Base-by-base conservation (phyloP, 768 basidiomycete species). In the Coprinellus micaceus region DNA sequence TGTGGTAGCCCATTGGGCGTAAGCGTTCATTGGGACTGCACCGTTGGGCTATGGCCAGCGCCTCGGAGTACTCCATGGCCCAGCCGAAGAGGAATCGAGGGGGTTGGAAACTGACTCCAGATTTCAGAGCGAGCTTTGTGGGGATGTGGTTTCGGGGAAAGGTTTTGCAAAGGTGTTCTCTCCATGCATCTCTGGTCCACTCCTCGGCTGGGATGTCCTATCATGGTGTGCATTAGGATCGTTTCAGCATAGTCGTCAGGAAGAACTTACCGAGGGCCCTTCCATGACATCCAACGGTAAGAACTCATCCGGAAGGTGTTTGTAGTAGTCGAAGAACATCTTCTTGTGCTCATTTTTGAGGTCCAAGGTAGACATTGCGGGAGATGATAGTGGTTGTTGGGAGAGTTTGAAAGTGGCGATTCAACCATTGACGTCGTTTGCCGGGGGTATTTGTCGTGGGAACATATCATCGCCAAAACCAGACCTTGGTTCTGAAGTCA, bases 81-180 rank as follows among this genome's bases (percentile, higher is more conserved):
- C 46, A 48, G 46, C 46, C 46, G 46, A 25, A 48, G n/a, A 48
- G 5, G n/a, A 48, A 48, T 12, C 46, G 46, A 25, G 46, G 46
- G 11, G 46, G 46, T 22, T 48, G 46, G n/a, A 22, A 48, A 21
- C 12, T 15, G 46, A 25, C 15, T 4, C 46, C 46, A 22, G 24
- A 22, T 15, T 15, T 29, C 12, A 48, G 46, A 22, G 11, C 15
- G 22, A 48, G 46, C 22, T 29, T 29, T 26, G 11, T 26, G 13
- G 46, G 46, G 4, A 48, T 48, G n/a, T 25, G 15, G 4, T 6
- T 4, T 6, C 46, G 46, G n/a, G 46, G 46, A 29, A 48, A 48
- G 46, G 13, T 12, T 7, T 21, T 48, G n/a, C 13, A 12, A 7
- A 29, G 13, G 22, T 25, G 7, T 25, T 22, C 22, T 6, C 22